Percentiles rank a stretch among this genome's conserved stretches.
Evolutionary conservation across 345 rosid species (phyloP).

Genomic region (Brassica rapa): DNA sequence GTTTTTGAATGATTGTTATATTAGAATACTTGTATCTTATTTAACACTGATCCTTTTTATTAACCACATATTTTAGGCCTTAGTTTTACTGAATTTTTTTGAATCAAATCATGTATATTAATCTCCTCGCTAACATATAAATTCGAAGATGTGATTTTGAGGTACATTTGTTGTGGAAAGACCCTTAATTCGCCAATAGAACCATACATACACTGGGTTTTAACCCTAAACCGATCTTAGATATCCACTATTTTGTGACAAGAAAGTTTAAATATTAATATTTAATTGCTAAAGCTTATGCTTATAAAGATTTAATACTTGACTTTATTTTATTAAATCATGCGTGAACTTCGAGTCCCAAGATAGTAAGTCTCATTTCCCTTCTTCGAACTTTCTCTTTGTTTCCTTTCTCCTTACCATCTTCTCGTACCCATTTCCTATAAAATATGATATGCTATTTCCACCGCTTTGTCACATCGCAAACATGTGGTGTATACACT

Average conservation of each 20-base stretch:
- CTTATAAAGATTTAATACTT: slow-evolving; percentile 18
- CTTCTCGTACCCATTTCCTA: slow-evolving; percentile 36
- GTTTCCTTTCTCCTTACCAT: slow-evolving; percentile 29
- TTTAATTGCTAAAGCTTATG: background rate
- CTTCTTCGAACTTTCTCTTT: slow-evolving; percentile 36
- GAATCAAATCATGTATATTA: background rate
- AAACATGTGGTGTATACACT: slow-evolving; percentile 18
- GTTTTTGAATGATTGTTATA: background rate
- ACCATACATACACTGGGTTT: background rate
- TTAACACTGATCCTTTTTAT: background rate
- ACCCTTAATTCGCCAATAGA: background rate
- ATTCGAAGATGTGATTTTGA: background rate
- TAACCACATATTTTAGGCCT: background rate
- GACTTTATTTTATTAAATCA: slow-evolving; percentile 18
- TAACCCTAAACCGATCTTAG: background rate
- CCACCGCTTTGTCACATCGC: slow-evolving; percentile 54
- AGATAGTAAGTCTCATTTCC: slow-evolving; percentile 43
- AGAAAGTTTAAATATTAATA: background rate
- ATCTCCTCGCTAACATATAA: background rate
- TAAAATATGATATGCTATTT: slow-evolving; percentile 35
- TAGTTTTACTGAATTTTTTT: background rate
- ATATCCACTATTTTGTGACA: slow-evolving; percentile 21
- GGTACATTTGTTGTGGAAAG: slow-evolving; percentile 7
- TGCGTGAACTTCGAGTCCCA: slow-evolving; percentile 51
- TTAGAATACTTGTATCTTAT: background rate